These are phyloP conservation scores for Trichoderma erinaceum DNA, from an alignment of 495 filamentous ascomycete species.

Conservation along the genomic window DNA sequence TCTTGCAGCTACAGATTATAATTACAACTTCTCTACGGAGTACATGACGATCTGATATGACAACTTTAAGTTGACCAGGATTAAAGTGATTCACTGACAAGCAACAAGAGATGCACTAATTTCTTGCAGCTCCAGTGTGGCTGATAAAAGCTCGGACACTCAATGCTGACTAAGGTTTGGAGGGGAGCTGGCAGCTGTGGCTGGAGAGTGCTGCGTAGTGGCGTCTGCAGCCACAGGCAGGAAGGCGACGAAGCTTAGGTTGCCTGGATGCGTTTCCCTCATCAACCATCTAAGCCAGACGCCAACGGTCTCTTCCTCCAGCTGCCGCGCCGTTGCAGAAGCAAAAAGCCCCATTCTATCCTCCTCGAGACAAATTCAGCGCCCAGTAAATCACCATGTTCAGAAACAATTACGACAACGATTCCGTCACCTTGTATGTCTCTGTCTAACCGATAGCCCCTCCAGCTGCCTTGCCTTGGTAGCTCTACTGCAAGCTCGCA, in stretches of 20 bases:
- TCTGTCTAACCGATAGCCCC: slow-evolving; percentile 13
- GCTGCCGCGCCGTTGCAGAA: not conserved
- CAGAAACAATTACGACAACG: slow-evolving; percentile 99
- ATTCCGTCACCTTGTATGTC: slow-evolving; percentile 95
- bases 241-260: slow-evolving; percentile 15
- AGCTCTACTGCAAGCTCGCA: slow-evolving; percentile 19
- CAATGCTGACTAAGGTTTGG: not conserved
- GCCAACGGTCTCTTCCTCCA: not conserved
- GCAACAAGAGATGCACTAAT: not conserved
- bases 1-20: too few relatives aligned
- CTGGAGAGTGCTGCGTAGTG: not conserved
- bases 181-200: not conserved
- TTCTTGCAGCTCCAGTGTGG: not conserved
- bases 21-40: too few relatives aligned
- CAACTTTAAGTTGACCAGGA: not conserved
- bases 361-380: not conserved
- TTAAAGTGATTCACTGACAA: not conserved
- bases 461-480: slow-evolving; percentile 6
- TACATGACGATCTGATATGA: not conserved
- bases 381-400: slow-evolving; percentile 62
- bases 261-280: slow-evolving; percentile 2
- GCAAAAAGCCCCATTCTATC: not conserved
- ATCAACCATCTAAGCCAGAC: not conserved
- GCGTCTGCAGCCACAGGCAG: slow-evolving; percentile 5
- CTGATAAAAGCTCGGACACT: not conserved